Evolutionary conservation across 2,329 filamentous ascomycete genomes (phyloP).

Genomic region (Talaromyces funiculosus): DNA sequence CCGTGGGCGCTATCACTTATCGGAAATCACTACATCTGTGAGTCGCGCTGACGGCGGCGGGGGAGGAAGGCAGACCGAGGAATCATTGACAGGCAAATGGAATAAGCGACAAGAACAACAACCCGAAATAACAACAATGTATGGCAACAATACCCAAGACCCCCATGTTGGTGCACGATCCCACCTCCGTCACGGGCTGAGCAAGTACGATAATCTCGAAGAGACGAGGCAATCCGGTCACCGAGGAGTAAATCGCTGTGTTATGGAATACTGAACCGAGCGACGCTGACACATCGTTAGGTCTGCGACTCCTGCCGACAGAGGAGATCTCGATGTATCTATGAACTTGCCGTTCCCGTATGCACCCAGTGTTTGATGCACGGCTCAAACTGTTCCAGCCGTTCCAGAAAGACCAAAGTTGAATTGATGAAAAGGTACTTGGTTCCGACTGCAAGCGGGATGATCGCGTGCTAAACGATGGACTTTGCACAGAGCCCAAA

Average conservation of each 20-base stretch:
- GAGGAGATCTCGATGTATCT: slow-evolving; percentile 7
- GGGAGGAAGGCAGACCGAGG: neutral
- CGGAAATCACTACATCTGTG: neutral
- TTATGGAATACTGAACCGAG: neutral
- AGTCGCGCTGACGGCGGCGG: neutral
- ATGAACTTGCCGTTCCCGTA: slow-evolving; percentile 5
- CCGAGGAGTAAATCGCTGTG: neutral
- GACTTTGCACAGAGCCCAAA: neutral
- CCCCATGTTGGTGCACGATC: neutral
- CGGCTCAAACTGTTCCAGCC: neutral
- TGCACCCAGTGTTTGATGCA: slow-evolving; percentile 6
- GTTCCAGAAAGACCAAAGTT: slow-evolving; percentile 1
- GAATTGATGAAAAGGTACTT: slow-evolving; percentile 12
- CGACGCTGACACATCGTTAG: neutral
- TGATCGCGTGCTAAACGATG: neutral
- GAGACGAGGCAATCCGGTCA: neutral
- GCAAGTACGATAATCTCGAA: neutral
- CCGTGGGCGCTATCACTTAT: neutral
- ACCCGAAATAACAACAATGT: neutral
- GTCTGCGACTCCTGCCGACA: slow-evolving; percentile 12
- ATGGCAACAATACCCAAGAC: neutral
- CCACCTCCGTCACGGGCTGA: neutral
- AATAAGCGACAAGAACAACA: neutral
- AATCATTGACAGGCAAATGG: neutral
- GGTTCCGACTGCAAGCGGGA: neutral